A percentile compares a stretch with the other conserved stretches of the same genome.
Conservation (phyloP, 202 grass and related monocot species). For the Thinopyrum obtusiflorum region DNA sequence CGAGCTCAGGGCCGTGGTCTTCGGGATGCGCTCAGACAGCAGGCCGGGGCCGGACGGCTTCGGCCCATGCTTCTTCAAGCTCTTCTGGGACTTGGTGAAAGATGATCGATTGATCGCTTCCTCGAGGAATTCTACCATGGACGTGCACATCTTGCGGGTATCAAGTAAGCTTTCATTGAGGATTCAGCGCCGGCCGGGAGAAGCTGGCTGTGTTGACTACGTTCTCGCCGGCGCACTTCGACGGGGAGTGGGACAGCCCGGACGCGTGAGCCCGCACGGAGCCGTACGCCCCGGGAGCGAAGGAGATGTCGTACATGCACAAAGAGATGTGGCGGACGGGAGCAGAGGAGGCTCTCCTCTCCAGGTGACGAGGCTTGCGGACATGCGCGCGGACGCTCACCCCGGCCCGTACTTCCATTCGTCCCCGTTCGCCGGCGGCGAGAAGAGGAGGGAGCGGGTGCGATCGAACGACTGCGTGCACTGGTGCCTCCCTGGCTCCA, state of each 20-base stretch:
- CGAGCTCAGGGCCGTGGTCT: too few species aligned
- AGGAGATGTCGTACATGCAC: conserved; percentile 71
- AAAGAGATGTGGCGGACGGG: conserved; percentile 52
- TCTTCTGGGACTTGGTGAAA: too few species aligned
- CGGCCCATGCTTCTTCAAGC: too few species aligned
- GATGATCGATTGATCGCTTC: too few species aligned
- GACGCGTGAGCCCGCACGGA: conserved; percentile 58
- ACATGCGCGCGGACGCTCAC: conserved; percentile 64
- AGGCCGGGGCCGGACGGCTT: too few species aligned
- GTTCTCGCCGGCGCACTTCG: conserved; percentile 91
- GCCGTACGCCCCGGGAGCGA: conserved; percentile 64
- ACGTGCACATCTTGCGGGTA: too few species aligned
- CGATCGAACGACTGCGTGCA: conserved; percentile 88
- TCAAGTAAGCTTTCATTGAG: too few species aligned
- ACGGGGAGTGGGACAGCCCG: conserved; percentile 80
- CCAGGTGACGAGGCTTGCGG: conserved; percentile 59
- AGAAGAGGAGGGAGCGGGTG: conserved; percentile 34
- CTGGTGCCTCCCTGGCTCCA: conserved; percentile 79
- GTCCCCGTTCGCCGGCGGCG: conserved; percentile 49
- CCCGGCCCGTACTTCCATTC: conserved; percentile 61
- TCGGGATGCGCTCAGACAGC: too few species aligned
- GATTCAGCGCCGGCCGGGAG: neutral
- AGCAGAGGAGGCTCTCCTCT: conserved; percentile 58
- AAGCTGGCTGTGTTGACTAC: conserved; percentile 73
- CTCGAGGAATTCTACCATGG: too few species aligned